These are phyloP conservation scores for Suillus occidentalis DNA, from an alignment of 768 basidiomycete genomes.

Conservation along the genomic window DNA sequence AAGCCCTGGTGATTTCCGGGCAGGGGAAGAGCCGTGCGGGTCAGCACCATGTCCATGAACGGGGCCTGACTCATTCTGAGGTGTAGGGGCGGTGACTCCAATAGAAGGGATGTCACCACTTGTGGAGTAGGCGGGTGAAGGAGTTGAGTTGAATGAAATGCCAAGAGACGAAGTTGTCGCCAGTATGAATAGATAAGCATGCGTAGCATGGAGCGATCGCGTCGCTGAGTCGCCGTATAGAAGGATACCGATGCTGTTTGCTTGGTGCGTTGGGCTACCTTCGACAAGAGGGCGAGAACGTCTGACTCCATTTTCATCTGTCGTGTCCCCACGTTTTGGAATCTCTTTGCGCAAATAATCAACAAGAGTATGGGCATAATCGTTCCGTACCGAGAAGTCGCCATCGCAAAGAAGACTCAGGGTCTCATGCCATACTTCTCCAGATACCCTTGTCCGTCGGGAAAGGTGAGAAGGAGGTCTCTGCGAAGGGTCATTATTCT, in stretches of 20 bases:
- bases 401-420: conserved; percentile 79
- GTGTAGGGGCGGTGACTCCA: conserved; percentile 34
- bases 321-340: conserved; percentile 55
- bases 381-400: conserved; percentile 74
- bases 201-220: conserved; percentile 75
- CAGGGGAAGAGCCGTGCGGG: conserved; percentile 30
- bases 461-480: conserved; percentile 39
- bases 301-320: conserved; percentile 46
- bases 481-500: conserved; percentile 28
- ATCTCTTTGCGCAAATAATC: conserved; percentile 80
- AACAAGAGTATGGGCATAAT: conserved; percentile 72
- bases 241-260: conserved; percentile 46
- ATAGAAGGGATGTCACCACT: conserved; percentile 30
- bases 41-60: conserved; percentile 19
- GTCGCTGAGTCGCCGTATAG: conserved; percentile 60
- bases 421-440: conserved; percentile 91
- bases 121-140: conserved; percentile 42
- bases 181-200: conserved; percentile 79
- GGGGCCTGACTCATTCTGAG: conserved; percentile 27
- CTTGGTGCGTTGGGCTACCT: conserved; percentile 46
- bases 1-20: conserved; percentile 49
- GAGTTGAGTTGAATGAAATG: conserved; percentile 36
- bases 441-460: conserved; percentile 67
- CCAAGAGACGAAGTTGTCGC: conserved; percentile 71
- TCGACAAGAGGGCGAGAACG: conserved; percentile 48